Evolutionary conservation across 2,329 filamentous ascomycete genomes (phyloP).

Genomic region (Venturia carpophila): DNA sequence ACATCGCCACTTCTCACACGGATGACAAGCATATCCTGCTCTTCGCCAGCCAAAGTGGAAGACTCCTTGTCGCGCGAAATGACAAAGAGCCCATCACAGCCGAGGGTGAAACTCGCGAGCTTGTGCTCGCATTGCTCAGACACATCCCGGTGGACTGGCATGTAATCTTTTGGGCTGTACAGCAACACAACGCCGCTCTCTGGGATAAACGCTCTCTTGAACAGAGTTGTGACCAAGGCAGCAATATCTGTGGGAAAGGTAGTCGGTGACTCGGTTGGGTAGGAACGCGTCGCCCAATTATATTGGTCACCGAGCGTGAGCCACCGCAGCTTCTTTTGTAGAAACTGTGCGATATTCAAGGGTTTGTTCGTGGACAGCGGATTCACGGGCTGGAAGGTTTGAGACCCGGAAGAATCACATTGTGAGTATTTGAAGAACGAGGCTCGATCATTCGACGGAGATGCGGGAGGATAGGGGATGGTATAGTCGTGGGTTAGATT

Average conservation of each 20-base stretch:
- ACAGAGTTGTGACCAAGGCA: constrained; percentile 58
- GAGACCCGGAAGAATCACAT: neutral
- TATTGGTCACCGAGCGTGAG: constrained; percentile 92
- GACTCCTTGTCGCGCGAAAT: constrained; percentile 50
- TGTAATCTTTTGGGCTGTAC: constrained; percentile 81
- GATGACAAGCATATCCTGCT: constrained; percentile 37
- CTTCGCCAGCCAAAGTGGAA: neutral
- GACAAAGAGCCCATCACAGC: constrained; percentile 85
- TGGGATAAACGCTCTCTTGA: constrained; percentile 42
- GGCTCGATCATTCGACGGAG: constrained; percentile 27
- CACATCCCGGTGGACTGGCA: constrained; percentile 90
- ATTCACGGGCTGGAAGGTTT: constrained; percentile 55
- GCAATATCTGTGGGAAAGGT: constrained; percentile 68
- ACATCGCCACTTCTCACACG: constrained; percentile 77
- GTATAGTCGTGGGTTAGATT: constrained; percentile 83
- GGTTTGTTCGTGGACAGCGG: constrained; percentile 57
- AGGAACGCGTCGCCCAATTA: constrained; percentile 83
- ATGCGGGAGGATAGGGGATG: constrained; percentile 50
- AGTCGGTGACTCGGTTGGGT: constrained; percentile 60
- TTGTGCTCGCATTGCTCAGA: constrained; percentile 74
- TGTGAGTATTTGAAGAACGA: constrained; percentile 43
- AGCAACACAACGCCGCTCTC: constrained; percentile 87
- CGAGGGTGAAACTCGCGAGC: constrained; percentile 77
- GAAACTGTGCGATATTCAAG: constrained; percentile 59
- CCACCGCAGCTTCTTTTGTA: constrained; percentile 82